Percentiles rank a stretch among this genome's conserved stretches.
Evolutionary conservation across 768 basidiomycete genomes (phyloP).

Genomic region (Cyclocybe aegerita): DNA sequence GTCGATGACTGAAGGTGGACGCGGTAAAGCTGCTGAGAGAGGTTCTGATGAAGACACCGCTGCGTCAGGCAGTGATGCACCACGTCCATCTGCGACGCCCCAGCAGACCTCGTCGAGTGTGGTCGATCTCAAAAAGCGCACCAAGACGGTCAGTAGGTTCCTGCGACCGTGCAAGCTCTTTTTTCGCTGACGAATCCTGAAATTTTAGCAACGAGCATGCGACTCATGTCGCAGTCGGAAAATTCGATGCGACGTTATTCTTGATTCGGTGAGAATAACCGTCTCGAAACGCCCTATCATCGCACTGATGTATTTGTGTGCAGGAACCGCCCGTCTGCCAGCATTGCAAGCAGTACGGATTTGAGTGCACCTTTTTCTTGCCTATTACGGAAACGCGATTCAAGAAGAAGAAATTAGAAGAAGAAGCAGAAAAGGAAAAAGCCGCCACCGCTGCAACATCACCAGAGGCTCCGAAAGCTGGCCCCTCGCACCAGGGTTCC

Average conservation of each 20-base stretch:
- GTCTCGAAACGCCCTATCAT: neutral
- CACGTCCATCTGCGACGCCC: slow-evolving; percentile 16
- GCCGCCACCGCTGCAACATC: slow-evolving; percentile 9
- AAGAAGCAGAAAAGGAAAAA: slow-evolving; percentile 53
- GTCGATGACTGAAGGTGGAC: slow-evolving; percentile 30
- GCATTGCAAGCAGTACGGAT: slow-evolving; percentile 92
- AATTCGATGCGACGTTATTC: slow-evolving; percentile 90
- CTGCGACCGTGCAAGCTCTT: slow-evolving; percentile 1
- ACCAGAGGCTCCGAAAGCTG: slow-evolving; percentile 27
- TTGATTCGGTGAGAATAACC: slow-evolving; percentile 45
- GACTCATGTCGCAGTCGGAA: slow-evolving; percentile 90
- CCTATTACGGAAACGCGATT: slow-evolving; percentile 99
- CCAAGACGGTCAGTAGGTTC: slow-evolving; percentile 66
- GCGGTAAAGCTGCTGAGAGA: slow-evolving; percentile 43
- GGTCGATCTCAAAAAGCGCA: slow-evolving; percentile 79
- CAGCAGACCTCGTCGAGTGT: slow-evolving; percentile 24
- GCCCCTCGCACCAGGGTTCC: slow-evolving; percentile 43
- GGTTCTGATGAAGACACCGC: slow-evolving; percentile 55
- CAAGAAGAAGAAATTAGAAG: slow-evolving; percentile 91
- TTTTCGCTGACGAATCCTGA: slow-evolving; percentile 3
- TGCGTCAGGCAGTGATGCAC: slow-evolving; percentile 47
- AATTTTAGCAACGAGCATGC: slow-evolving; percentile 68
- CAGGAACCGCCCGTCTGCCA: slow-evolving; percentile 80
- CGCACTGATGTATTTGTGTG: slow-evolving; percentile 5
- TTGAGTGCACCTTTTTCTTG: slow-evolving; percentile 96